Evolutionary conservation across 257 asterid genomes (phyloP).

Genomic region (Solanum lycopersicoides): DNA sequence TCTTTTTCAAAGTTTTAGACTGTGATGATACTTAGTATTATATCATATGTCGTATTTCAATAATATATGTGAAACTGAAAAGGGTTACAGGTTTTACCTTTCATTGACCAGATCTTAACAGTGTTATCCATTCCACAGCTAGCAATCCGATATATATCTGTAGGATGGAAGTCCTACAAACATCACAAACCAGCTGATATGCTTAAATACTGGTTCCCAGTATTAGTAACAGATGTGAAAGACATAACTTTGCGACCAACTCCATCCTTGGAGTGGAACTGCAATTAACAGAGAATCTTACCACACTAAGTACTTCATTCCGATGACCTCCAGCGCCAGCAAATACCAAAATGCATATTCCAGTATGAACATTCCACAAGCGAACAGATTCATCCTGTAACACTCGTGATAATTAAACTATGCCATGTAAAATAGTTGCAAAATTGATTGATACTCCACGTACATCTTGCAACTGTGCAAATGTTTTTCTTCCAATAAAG

Average conservation of each 20-base stretch:
- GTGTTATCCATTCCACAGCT: slow-evolving; percentile 99
- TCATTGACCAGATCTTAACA: slow-evolving; percentile 96
- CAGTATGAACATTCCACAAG: slow-evolving; percentile 94
- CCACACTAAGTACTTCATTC: slow-evolving; percentile 98
- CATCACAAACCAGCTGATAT: slow-evolving; percentile 11
- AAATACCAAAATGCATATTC: slow-evolving; percentile 93
- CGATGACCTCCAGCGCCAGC: slow-evolving; percentile 99
- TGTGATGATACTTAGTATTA: background rate
- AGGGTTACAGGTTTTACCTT: slow-evolving; percentile 36
- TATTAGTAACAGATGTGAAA: background rate
- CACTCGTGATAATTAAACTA: background rate
- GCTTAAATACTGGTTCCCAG: background rate
- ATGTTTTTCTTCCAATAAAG: background rate
- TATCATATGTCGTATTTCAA: background rate
- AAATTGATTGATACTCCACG: background rate
- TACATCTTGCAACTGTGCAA: background rate
- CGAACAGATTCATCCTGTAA: slow-evolving; percentile 96
- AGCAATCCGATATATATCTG: slow-evolving; percentile 82
- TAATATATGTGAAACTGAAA: background rate
- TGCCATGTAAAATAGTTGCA: background rate
- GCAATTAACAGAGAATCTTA: slow-evolving; percentile 12
- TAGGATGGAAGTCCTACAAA: slow-evolving; percentile 88
- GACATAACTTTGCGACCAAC: background rate
- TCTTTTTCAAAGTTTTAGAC: background rate
- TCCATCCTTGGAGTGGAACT: background rate